Evolutionary conservation across 768 basidiomycete genomes (phyloP).

Genomic region (Pulveroboletus sp.): DNA sequence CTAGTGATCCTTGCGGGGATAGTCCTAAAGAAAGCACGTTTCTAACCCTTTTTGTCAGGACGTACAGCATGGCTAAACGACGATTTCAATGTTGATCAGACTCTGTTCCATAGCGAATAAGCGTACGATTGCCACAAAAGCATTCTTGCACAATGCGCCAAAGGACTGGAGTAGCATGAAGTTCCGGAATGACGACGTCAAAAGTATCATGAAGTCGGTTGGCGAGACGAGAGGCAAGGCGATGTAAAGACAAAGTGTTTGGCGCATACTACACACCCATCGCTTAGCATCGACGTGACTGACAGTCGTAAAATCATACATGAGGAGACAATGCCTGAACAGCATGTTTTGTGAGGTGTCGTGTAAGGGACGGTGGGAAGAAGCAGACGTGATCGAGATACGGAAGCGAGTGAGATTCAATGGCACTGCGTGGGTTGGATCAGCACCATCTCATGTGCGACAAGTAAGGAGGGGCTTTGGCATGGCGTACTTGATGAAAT

Average conservation of each 20-base stretch:
- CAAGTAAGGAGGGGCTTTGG: background rate
- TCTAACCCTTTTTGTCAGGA: constrained; percentile 55
- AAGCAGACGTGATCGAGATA: constrained; percentile 69
- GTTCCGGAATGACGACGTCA: constrained; percentile 63
- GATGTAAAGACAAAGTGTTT: constrained; percentile 50
- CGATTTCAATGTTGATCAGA: background rate
- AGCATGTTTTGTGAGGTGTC: constrained; percentile 70
- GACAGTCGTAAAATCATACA: constrained; percentile 35
- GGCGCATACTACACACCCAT: constrained; percentile 56
- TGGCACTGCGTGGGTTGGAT: constrained; percentile 43
- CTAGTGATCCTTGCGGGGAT: constrained; percentile 52
- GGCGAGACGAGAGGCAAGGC: constrained; percentile 58
- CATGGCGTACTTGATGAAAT: constrained; percentile 61
- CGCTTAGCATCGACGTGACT: constrained; percentile 11
- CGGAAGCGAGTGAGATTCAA: constrained; percentile 72
- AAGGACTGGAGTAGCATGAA: constrained; percentile 69
- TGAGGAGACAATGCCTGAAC: constrained; percentile 63
- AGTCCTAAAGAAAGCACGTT: constrained; percentile 54
- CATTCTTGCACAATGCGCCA: constrained; percentile 65
- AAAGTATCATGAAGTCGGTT: constrained; percentile 48
- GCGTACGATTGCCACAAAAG: constrained; percentile 74
- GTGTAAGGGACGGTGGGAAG: constrained; percentile 55
- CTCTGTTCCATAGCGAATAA: background rate
- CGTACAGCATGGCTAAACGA: constrained; percentile 53
- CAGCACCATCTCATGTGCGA: constrained; percentile 1